Percentiles rank a stretch among this genome's conserved stretches.
phyloP scores from a whole-genome alignment of 177 flowering plant species.

The Tripterygium wilfordii region DNA sequence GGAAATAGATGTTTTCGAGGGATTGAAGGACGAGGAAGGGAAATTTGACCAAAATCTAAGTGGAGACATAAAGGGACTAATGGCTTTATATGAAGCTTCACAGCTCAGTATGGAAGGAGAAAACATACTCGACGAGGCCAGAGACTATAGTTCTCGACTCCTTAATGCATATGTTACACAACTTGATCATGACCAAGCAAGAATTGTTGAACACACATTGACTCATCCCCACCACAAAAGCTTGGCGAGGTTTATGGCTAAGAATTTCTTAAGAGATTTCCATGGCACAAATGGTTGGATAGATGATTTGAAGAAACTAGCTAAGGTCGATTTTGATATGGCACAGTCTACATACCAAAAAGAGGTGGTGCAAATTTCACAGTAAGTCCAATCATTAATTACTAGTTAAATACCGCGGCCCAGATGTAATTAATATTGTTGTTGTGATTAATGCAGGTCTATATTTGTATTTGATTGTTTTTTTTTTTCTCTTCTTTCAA shows the following conservation, averaged over 20 bases:
- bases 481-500: background rate
- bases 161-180: conserved; percentile 9
- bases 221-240: conserved; percentile 27
- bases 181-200: conserved; percentile 9
- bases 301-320: conserved; percentile 14
- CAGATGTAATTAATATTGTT: background rate
- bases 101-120: conserved; percentile 28
- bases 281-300: conserved; percentile 9
- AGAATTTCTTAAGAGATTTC: conserved; percentile 1
- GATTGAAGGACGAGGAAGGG: conserved; percentile 12
- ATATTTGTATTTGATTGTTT: background rate
- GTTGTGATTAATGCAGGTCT: background rate
- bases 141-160: conserved; percentile 7
- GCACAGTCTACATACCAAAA: conserved; percentile 24
- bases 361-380: conserved; percentile 22
- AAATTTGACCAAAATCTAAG: conserved; percentile 1
- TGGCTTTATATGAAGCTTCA: conserved; percentile 29
- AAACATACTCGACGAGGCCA: conserved; percentile 30
- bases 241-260: conserved; percentile 17
- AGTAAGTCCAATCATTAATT: conserved; percentile 17
- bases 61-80: conserved; percentile 15
- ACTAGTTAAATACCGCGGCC: background rate
- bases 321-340: conserved; percentile 21
- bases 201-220: conserved; percentile 12
- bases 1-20: conserved; percentile 14